Evolutionary conservation across 164 flowering plant genomes (phyloP), one percentile per base, ranked within the genome.

Genomic region (Magnolia changhungtana): DNA sequence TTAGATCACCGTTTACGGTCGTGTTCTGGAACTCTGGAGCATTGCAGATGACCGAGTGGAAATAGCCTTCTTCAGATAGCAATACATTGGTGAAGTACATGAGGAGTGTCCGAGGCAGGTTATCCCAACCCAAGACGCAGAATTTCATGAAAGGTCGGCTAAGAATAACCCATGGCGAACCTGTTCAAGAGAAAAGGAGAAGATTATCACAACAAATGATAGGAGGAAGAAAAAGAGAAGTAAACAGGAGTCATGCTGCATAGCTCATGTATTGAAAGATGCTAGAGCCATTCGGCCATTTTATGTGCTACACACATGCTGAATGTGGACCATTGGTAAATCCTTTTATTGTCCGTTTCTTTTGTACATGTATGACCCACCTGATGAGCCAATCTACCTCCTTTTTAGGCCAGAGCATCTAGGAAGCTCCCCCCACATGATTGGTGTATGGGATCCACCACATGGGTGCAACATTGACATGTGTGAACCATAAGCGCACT

Each of bases 51-150:
- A 94, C 96, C 0, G 97, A 80, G 68, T 96, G 98, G 83, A 94
- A 96, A 78, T 94, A 94, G 73, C 89, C 84, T 88, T 96, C 99
- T 84, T 91, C 87, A 10, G 98, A 76, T 70, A 90, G 81, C 5
- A 91, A 79, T 52, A 87, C 90, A 74, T 94, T 96, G 75, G 86
- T 90, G 69, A 89, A 87, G 80, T 94, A 96, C 98, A 94, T 90
- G 4, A 96, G 86, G 29, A 96, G 90, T 2, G 86, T 92, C 7
- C 99, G 86, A 0, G 99, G 99, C 50, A 96, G 90, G 77, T 94
- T 96, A 71, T 94, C 98, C 97, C 96, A 96, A 37, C 98, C 99
- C 65, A 91, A 83, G 58, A 90, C 69, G 75, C 98, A 96, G 76
- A 52, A 94, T 76, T 96, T 97, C 29, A 96, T 82, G 77, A 94